Conservation (phyloP, 768 basidiomycete genomes). For the Suillus luteus region DNA sequence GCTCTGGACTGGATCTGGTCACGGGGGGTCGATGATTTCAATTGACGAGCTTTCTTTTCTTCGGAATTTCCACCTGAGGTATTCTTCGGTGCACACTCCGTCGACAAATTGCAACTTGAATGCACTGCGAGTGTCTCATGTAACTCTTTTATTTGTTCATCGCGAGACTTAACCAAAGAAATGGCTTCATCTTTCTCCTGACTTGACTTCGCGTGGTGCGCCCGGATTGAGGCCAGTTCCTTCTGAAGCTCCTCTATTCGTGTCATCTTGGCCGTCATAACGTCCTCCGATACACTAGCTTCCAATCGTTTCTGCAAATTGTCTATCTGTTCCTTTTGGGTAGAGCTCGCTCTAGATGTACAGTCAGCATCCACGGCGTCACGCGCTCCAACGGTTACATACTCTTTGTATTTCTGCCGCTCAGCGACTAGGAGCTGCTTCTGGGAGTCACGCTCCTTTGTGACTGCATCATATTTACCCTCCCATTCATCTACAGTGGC, state of each 20-base stretch:
- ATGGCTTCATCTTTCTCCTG: conserved; percentile 6
- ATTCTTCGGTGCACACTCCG: neutral
- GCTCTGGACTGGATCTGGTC: neutral
- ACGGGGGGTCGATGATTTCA: neutral
- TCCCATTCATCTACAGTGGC: neutral
- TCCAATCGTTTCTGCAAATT: neutral
- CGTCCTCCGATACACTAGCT: neutral
- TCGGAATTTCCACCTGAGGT: neutral
- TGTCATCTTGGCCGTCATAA: neutral
- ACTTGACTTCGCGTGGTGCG: neutral
- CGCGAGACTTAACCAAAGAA: conserved; percentile 1
- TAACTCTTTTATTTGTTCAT: neutral
- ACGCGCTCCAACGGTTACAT: neutral
- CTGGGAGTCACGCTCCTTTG: neutral
- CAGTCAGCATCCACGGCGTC: neutral
- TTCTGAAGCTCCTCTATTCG: conserved; percentile 5
- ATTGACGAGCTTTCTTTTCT: neutral
- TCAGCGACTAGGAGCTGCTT: neutral
- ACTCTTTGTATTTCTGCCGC: conserved; percentile 1
- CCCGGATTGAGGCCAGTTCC: neutral
- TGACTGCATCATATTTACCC: neutral
- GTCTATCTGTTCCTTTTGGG: neutral
- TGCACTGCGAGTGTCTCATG: neutral
- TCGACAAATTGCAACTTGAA: neutral
- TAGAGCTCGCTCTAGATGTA: neutral